phyloP scores from a whole-genome alignment of 148 eudicot species.

The Simmondsia chinensis region DNA sequence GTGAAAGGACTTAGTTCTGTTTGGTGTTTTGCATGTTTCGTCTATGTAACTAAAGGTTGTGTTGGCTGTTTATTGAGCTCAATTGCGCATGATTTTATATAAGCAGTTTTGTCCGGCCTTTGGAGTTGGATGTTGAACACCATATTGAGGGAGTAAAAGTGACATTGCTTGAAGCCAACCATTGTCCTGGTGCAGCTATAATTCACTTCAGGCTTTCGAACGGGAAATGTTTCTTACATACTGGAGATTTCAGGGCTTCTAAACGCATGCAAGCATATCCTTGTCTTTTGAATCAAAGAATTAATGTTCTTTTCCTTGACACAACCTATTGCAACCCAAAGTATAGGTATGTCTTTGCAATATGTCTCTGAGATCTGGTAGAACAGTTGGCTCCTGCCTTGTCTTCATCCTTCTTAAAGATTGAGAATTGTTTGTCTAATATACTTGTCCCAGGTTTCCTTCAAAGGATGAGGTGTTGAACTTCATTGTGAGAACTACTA shows the following conservation, averaged over 20 bases:
- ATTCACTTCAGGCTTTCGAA: conserved; percentile 43
- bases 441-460: conserved; percentile 36
- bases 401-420: too few relatives aligned
- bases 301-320: conserved; percentile 51
- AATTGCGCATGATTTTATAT: neutral
- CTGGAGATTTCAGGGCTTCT: conserved; percentile 67
- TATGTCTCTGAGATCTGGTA: neutral
- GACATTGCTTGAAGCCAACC: conserved; percentile 61
- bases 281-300: conserved; percentile 26
- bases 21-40: neutral
- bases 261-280: conserved; percentile 50
- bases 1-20: neutral
- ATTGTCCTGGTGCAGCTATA: conserved; percentile 70
- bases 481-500: conserved; percentile 38
- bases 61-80: neutral
- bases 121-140: conserved; percentile 47
- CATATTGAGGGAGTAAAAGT: conserved; percentile 40
- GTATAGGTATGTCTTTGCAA: conserved; percentile 29
- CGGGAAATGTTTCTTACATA: conserved; percentile 42
- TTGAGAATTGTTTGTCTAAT: too few relatives aligned
- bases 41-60: neutral
- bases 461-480: conserved; percentile 47
- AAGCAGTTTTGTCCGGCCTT: conserved; percentile 27
- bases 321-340: conserved; percentile 68
- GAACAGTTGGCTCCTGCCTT: neutral